These are phyloP conservation scores for Alternaria novae-zelandiae DNA, from an alignment of 2,329 filamentous ascomycete genomes.

Conservation along the genomic window DNA sequence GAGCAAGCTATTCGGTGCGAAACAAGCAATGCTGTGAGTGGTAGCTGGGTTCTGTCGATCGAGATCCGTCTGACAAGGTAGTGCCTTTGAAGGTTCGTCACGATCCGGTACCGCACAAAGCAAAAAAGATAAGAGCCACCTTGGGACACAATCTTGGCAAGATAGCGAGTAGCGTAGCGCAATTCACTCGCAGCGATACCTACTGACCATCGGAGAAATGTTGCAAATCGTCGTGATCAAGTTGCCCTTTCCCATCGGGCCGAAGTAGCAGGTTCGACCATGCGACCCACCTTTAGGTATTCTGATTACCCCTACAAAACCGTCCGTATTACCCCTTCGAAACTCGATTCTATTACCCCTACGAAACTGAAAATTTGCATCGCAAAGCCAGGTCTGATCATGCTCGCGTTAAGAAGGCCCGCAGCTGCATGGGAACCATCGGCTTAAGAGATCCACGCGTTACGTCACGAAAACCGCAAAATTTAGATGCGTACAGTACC, in stretches of 20 bases:
- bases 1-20: neutral
- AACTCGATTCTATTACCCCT: constrained; percentile 45
- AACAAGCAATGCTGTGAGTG: neutral
- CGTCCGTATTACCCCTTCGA: constrained; percentile 43
- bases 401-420: constrained; percentile 2
- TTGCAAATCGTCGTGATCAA: constrained; percentile 8
- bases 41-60: constrained; percentile 3
- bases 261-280: constrained; percentile 14
- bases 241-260: constrained; percentile 21
- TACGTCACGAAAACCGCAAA: constrained; percentile 16
- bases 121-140: constrained; percentile 13
- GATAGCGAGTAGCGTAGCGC: constrained; percentile 4
- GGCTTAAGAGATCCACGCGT: constrained; percentile 20
- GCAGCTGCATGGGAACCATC: constrained; percentile 24
- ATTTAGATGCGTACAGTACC: neutral
- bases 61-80: neutral
- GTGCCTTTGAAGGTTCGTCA: constrained; percentile 5
- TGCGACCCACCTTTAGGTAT: constrained; percentile 17
- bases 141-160: constrained; percentile 6
- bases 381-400: constrained; percentile 1
- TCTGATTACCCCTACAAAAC: constrained; percentile 43
- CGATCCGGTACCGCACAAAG: constrained; percentile 12
- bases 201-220: neutral
- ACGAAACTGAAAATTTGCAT: constrained; percentile 45
- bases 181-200: neutral